phyloP scores from a whole-genome alignment of 169 alveolate species.

The Plasmodium fragile region DNA sequence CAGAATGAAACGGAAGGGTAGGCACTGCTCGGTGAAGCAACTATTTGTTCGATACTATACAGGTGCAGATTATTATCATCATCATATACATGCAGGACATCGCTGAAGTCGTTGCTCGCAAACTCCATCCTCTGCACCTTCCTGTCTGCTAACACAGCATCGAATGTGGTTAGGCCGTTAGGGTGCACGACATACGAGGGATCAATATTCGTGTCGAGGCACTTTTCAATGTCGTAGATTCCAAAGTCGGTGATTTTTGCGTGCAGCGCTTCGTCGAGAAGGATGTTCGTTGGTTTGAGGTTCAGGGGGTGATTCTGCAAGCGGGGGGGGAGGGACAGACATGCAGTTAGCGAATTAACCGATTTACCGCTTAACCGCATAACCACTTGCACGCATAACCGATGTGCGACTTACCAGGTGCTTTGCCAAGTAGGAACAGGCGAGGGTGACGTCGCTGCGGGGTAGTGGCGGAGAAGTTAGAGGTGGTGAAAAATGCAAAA shows the following conservation, averaged over 20 bases:
- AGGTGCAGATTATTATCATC: constrained; percentile 10
- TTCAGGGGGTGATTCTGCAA: constrained; percentile 16
- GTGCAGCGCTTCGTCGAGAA: constrained; percentile 69
- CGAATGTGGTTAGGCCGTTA: constrained; percentile 21
- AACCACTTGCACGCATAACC: too few relatives aligned
- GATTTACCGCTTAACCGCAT: background rate
- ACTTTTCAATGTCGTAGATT: constrained; percentile 57
- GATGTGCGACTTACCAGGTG: constrained; percentile 56
- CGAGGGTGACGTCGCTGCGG: constrained; percentile 62
- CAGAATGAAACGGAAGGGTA: constrained; percentile 34
- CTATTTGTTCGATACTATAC: constrained; percentile 12
- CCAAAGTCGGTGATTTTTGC: constrained; percentile 76
- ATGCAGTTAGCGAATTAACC: background rate
- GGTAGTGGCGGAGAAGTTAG: background rate
- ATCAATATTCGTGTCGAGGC: constrained; percentile 62
- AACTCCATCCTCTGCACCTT: constrained; percentile 26
- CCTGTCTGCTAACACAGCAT: background rate
- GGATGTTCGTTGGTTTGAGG: constrained; percentile 73
- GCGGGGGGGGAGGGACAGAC: background rate
- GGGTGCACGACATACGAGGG: constrained; percentile 31
- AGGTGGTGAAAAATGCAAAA: background rate
- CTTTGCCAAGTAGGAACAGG: constrained; percentile 71
- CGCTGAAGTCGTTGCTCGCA: background rate
- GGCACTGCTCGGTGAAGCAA: background rate
- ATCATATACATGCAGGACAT: constrained; percentile 12